Evolutionary conservation across 331 rosid genomes (phyloP).

Genomic region (Ulmus americana): DNA sequence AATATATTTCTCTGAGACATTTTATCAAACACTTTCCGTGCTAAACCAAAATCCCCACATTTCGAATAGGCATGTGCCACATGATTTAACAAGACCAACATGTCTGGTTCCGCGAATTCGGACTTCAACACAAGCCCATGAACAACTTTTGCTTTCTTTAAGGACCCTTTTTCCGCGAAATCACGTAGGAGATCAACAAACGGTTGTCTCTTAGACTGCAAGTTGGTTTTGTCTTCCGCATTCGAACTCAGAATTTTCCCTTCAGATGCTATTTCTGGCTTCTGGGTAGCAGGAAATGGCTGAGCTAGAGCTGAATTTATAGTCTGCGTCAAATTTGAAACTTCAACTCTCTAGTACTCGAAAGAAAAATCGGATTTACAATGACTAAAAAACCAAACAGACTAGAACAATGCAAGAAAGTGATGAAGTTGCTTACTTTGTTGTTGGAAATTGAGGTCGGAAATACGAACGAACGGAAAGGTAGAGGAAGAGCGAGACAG

Average conservation of each 20-base stretch:
- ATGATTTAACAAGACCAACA: conserved; percentile 53
- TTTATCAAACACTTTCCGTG: conserved; percentile 49
- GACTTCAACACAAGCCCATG: conserved; percentile 57
- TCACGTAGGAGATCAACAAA: conserved; percentile 49
- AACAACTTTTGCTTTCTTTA: conserved; percentile 37
- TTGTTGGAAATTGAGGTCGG: conserved; percentile 6
- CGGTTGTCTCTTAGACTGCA: conserved; percentile 27
- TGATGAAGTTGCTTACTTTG: conserved; percentile 21
- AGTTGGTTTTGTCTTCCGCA: conserved; percentile 20
- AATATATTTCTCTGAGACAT: conserved; percentile 58
- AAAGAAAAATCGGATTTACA: not conserved
- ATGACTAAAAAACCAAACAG: not conserved
- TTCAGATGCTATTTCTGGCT: conserved; percentile 15
- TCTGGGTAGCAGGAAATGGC: conserved; percentile 20
- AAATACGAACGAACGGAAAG: conserved; percentile 3
- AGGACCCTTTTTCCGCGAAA: conserved; percentile 33
- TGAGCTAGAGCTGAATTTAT: conserved; percentile 21
- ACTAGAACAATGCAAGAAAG: not conserved
- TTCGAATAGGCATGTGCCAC: conserved; percentile 43
- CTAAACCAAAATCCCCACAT: conserved; percentile 40
- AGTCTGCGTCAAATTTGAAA: conserved; percentile 18
- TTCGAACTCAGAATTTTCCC: conserved; percentile 20
- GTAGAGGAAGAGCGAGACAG: conserved; percentile 8
- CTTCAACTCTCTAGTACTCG: not conserved
- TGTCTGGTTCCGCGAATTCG: conserved; percentile 32